Evolutionary conservation across 106 monocot species (phyloP).

Genomic region (Dactylorhiza incarnata): DNA sequence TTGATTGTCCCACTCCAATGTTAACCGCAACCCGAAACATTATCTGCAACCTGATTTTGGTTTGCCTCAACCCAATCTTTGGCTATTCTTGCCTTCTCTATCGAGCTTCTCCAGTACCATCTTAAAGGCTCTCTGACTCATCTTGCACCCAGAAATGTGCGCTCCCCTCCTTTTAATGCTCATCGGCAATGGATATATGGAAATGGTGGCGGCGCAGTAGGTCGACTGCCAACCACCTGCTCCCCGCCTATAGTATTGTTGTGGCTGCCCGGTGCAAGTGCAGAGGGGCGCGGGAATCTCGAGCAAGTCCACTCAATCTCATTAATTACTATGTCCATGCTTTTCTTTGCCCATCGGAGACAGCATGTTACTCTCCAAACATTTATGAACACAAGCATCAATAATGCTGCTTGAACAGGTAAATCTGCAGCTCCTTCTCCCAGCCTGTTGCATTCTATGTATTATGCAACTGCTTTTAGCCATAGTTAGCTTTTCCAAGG

Average conservation of each 20-base stretch:
- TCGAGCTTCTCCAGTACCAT: constrained; percentile 51
- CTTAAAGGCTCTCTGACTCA: constrained; percentile 55
- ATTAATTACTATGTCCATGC: constrained; percentile 31
- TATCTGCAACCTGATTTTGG: too few species aligned
- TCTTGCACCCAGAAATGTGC: constrained; percentile 52
- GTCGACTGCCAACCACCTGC: constrained; percentile 55
- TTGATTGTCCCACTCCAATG: too few species aligned
- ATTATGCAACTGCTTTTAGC: constrained; percentile 33
- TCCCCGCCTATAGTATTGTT: constrained; percentile 53
- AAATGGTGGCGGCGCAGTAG: constrained; percentile 41
- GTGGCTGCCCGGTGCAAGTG: constrained; percentile 35
- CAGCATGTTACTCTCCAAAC: constrained; percentile 7
- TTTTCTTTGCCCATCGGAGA: constrained; percentile 41
- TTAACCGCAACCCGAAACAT: too few species aligned
- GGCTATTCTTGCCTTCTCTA: constrained; percentile 40
- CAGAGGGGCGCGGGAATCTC: constrained; percentile 46
- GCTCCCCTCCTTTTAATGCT: constrained; percentile 31
- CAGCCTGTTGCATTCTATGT: constrained; percentile 6
- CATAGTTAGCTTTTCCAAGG: constrained; percentile 40
- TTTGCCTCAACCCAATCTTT: too few species aligned
- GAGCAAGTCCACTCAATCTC: constrained; percentile 45
- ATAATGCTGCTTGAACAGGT: too few species aligned
- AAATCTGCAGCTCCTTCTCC: too few species aligned
- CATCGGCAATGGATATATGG: constrained; percentile 42
- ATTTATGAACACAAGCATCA: too few species aligned